Evolutionary conservation across 2,329 filamentous ascomycete genomes (phyloP).

Genomic region (Neonectria coccinea): DNA sequence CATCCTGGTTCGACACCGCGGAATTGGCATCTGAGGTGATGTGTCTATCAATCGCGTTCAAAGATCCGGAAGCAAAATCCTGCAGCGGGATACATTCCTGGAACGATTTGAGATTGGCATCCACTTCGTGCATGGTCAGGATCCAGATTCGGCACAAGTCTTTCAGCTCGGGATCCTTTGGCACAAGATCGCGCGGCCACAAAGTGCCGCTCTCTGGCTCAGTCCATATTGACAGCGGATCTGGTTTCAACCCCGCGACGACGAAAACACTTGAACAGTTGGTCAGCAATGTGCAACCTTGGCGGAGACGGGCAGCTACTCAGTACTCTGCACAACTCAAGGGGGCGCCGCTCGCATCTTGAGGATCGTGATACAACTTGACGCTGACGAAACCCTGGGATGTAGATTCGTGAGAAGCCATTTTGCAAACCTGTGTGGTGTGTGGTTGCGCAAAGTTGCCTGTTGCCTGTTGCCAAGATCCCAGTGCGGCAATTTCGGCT

Average conservation of each 20-base stretch:
- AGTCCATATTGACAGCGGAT: not conserved
- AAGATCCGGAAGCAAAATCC: not conserved
- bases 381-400: not conserved
- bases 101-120: conserved; percentile 5
- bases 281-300: not conserved
- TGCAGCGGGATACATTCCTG: conserved; percentile 6
- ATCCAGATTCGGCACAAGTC: conserved; percentile 5
- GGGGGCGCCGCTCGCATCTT: not conserved
- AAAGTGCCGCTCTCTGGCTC: not conserved
- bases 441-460: not conserved
- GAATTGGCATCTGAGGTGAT: conserved; percentile 5
- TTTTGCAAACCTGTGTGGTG: not conserved
- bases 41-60: not conserved
- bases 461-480: not conserved
- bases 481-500: not conserved
- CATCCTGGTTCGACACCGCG: not conserved
- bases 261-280: not conserved
- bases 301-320: not conserved
- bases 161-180: conserved; percentile 9
- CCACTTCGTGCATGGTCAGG: not conserved
- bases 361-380: not conserved
- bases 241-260: not conserved
- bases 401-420: not conserved
- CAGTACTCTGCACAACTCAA: not conserved
- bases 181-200: not conserved